phyloP scores from a whole-genome alignment of 169 alveolate species.

The Theileria orientalis region DNA sequence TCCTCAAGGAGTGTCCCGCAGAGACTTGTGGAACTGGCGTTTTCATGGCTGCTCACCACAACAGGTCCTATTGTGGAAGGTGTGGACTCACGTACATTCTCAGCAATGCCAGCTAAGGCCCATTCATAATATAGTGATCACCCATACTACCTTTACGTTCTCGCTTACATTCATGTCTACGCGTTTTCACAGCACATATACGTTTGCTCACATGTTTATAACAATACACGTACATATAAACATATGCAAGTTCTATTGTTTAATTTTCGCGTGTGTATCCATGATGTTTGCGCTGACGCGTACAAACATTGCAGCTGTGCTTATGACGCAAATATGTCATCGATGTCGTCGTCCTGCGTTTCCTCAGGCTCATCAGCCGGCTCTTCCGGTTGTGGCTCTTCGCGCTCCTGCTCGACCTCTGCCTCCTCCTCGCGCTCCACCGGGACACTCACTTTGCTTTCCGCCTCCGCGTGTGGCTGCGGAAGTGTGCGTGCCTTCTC shows the following conservation, averaged over 20 bases:
- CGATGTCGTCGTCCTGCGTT: constrained; percentile 43
- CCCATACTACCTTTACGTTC: no score
- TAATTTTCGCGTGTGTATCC: no score
- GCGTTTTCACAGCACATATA: no score
- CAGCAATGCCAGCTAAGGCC: constrained; percentile 64
- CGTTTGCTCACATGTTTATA: not conserved
- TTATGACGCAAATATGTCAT: constrained; percentile 48
- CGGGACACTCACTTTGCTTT: not conserved
- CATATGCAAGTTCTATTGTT: no score
- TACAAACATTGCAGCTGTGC: no score
- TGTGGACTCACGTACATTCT: constrained; percentile 90
- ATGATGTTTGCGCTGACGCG: no score
- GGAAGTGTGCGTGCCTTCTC: not conserved
- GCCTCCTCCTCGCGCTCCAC: not conserved
- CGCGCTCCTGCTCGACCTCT: not conserved
- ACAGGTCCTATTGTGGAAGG: constrained; percentile 98
- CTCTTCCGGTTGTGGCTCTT: not conserved
- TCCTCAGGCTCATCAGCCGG: not conserved
- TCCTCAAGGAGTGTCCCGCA: constrained; percentile 93
- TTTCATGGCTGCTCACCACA: constrained; percentile 97
- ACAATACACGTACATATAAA: no score
- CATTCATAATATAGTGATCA: no score
- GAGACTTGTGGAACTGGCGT: constrained; percentile 95
- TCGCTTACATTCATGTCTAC: no score
- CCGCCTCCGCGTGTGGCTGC: not conserved